These are phyloP conservation scores for Mariannaea elegans DNA, from an alignment of 2,329 filamentous ascomycete genomes.

Conservation along the genomic window DNA sequence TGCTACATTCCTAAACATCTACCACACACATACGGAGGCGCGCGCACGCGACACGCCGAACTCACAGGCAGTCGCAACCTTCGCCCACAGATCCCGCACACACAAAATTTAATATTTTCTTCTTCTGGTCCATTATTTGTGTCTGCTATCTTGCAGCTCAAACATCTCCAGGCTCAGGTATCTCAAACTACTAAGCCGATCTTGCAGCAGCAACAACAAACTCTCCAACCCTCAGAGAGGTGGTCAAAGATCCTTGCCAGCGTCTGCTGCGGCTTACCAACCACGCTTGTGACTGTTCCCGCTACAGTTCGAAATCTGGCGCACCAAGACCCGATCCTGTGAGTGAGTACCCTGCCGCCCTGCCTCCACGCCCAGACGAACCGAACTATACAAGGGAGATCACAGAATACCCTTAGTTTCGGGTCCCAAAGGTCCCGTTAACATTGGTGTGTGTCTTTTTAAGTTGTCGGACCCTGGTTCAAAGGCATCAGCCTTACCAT, in stretches of 20 bases:
- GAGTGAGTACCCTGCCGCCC: slow-evolving; percentile 3
- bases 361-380: not conserved
- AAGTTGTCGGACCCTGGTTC: slow-evolving; percentile 19
- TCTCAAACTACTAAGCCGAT: slow-evolving; percentile 5
- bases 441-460: slow-evolving; percentile 19
- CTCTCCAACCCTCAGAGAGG: not conserved
- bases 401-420: not conserved
- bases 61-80: not conserved
- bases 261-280: slow-evolving; percentile 9
- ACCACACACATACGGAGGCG: slow-evolving; percentile 29
- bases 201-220: not conserved
- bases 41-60: slow-evolving; percentile 22
- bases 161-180: slow-evolving; percentile 4
- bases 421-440: slow-evolving; percentile 11
- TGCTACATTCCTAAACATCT: slow-evolving; percentile 39
- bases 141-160: slow-evolving; percentile 7
- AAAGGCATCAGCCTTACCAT: slow-evolving; percentile 30
- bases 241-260: slow-evolving; percentile 10
- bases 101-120: not conserved
- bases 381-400: slow-evolving; percentile 2
- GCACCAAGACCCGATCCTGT: not conserved
- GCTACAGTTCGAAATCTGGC: slow-evolving; percentile 8
- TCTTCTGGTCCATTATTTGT: slow-evolving; percentile 4
- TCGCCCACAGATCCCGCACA: not conserved
- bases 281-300: slow-evolving; percentile 10